Base-by-base conservation (phyloP, 192 early-diverging fungal species). In the Gigaspora rosea region DNA sequence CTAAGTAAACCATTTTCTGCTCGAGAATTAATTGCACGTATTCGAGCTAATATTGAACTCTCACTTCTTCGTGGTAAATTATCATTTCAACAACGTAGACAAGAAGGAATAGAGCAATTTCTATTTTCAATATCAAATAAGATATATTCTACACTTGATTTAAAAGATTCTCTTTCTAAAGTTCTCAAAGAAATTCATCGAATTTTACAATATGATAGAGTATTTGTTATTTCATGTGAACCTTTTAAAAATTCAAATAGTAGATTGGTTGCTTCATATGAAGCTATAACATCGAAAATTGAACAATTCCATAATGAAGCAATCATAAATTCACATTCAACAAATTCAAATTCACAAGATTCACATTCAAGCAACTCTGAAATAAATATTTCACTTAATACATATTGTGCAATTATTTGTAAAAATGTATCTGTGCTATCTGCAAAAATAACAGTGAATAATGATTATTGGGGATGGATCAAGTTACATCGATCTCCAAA, bases 11-110 rank as follows among this genome's bases (percentile, higher is more conserved):
- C 85, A 2, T 86, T 87, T 52, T 79, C 76, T 6, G 78, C 80
- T 6, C 79, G 85, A 66, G 90, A 91, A 69, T 78, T 91, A 9
- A 75, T 90, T 10, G 83, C 87, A 5, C 83, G 88, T 35, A 86
- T 90, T 12, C 78, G 84, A 6, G 82, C 85, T 1, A 86, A 87
- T 22, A 79, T 90, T 56, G 84, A 89, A 22, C 74, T 88, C 10
- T 80, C 79, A 6, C 68, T 84, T 52, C 74, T 86, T 35, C 79
- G 87, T 13, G 73, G 75, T 22, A 82, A 88, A 62, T 71, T 86
- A 32, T 73, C 79, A 27, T 68, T 70, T 8, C 79, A 84, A 46
- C 83, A 82, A 49, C 77, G 78, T 51, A 80, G 76, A 27, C 80
- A 80, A 32, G 47, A 76, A 2, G 79, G 80, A 64, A 81, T 80